Evolutionary conservation across 2,329 filamentous ascomycete species (phyloP), one percentile per base, ranked within the genome.

Genomic region (Pezicula carpinea): DNA sequence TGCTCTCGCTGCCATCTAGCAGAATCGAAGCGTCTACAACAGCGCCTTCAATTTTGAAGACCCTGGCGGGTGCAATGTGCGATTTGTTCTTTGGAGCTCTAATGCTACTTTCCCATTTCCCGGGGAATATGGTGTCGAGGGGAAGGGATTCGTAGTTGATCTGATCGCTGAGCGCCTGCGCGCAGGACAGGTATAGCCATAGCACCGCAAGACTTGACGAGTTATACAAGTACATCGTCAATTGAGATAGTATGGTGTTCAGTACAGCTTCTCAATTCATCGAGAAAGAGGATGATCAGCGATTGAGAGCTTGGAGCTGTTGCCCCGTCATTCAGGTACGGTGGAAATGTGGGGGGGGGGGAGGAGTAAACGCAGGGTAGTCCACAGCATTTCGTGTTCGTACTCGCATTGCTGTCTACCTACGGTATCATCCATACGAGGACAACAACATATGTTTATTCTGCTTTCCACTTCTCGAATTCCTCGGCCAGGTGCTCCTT

Each of bases 401-500:
- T 29, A 29, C 13, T 29, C 26, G 26, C 26, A 29, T 29, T 29
- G 8, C 26, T 29, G 10, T 29, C n/a, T n/a, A n/a, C n/a, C n/a
- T n/a, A n/a, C n/a, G n/a, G n/a, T n/a, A n/a, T n/a, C 29, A 17
- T 6, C 13, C 36, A 6, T 39, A 39, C 5, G n/a, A 18, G 6
- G 19, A 6, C n/a, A 15, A 18, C 13, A 39, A 18, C 6, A 21
- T 17, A 39, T 17, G 13, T 31, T 50, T 44, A 89, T 60, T 83
- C 70, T 57, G 59, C 75, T 66, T 77, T 89, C 90, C 90, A 96
- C 49, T 69, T 70, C 56, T 85, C 76, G 63, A 89, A 90, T 68
- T 96, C 90, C 21, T 75, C 70, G 14, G 76, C 76, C 39, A 96
- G 68, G 70, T 99, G 91, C 49, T 71, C 73, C 66, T 93, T 93